Percentiles rank a stretch among this genome's conserved stretches.
Conservation (phyloP, 2,329 filamentous ascomycete species). For the Fusarium sp. region DNA sequence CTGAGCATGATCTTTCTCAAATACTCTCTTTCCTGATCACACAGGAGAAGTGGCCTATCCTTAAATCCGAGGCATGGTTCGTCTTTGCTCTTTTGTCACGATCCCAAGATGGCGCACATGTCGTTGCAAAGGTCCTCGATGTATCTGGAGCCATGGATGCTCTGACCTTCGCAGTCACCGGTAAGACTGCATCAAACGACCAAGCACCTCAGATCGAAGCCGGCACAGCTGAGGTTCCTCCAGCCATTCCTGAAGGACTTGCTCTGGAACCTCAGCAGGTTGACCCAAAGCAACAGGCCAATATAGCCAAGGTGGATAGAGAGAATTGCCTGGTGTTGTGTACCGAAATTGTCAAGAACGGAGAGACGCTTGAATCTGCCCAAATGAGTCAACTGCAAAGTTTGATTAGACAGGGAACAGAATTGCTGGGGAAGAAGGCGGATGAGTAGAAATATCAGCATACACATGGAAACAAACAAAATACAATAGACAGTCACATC, state of each 20-base stretch:
- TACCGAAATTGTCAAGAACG: slow-evolving; percentile 64
- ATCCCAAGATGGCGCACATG: slow-evolving; percentile 60
- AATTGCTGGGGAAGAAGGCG: slow-evolving; percentile 54
- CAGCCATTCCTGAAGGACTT: slow-evolving; percentile 51
- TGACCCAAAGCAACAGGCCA: slow-evolving; percentile 57
- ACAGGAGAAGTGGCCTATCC: slow-evolving; percentile 69
- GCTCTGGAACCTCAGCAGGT: slow-evolving; percentile 62
- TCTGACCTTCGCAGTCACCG: slow-evolving; percentile 63
- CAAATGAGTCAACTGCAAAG: slow-evolving; percentile 59
- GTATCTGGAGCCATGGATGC: slow-evolving; percentile 58
- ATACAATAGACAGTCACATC: slow-evolving; percentile 6
- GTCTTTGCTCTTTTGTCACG: slow-evolving; percentile 71
- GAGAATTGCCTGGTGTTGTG: slow-evolving; percentile 72
- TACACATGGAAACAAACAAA: background rate
- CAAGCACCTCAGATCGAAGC: slow-evolving; percentile 41
- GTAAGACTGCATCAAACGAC: slow-evolving; percentile 47
- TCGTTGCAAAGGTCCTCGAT: slow-evolving; percentile 59
- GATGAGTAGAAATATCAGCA: slow-evolving; percentile 14
- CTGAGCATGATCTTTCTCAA: slow-evolving; percentile 57
- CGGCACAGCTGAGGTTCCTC: slow-evolving; percentile 13
- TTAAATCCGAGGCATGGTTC: slow-evolving; percentile 72
- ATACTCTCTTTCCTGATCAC: slow-evolving; percentile 65
- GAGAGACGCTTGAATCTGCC: slow-evolving; percentile 55
- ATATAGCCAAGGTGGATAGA: slow-evolving; percentile 65
- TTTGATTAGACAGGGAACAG: slow-evolving; percentile 64